phyloP scores from a whole-genome alignment of 345 rosid genomes.

The Eucalyptus marginata region DNA sequence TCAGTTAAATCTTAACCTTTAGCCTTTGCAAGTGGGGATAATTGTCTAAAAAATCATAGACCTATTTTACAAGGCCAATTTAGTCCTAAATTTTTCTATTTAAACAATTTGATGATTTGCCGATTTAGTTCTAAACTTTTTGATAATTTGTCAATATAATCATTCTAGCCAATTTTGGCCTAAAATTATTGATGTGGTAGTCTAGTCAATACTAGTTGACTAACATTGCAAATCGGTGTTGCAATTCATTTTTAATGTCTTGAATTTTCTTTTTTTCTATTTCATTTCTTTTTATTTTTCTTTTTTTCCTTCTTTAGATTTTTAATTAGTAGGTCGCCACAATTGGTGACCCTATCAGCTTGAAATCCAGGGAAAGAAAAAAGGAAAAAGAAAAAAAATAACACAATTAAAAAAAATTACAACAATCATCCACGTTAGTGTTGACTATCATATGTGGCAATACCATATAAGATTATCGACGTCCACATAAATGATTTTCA shows the following conservation, averaged over 20 bases:
- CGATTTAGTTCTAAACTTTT: rapidly evolving
- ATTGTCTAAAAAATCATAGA: neutral
- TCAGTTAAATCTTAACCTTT: neutral
- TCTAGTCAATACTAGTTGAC: neutral
- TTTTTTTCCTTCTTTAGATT: neutral
- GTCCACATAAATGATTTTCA: rapidly evolving
- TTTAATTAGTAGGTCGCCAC: rapidly evolving
- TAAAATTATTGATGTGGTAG: rapidly evolving
- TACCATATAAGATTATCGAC: neutral
- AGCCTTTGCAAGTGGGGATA: rapidly evolving
- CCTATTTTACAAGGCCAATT: too few relatives aligned
- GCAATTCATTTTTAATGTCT: too few relatives aligned
- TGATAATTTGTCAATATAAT: too few relatives aligned
- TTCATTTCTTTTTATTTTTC: too few relatives aligned
- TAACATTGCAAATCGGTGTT: neutral
- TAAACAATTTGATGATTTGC: too few relatives aligned
- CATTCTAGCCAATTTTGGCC: too few relatives aligned
- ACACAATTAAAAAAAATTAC: neutral
- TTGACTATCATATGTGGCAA: rapidly evolving
- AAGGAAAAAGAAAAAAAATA: too few relatives aligned
- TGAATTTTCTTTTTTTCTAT: too few relatives aligned
- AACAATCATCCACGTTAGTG: rapidly evolving
- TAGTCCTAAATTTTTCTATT: too few relatives aligned
- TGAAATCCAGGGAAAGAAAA: rapidly evolving
- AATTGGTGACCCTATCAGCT: rapidly evolving